Base-by-base conservation (phyloP, 2,329 filamentous ascomycete genomes). In the Fusarium temperatum region DNA sequence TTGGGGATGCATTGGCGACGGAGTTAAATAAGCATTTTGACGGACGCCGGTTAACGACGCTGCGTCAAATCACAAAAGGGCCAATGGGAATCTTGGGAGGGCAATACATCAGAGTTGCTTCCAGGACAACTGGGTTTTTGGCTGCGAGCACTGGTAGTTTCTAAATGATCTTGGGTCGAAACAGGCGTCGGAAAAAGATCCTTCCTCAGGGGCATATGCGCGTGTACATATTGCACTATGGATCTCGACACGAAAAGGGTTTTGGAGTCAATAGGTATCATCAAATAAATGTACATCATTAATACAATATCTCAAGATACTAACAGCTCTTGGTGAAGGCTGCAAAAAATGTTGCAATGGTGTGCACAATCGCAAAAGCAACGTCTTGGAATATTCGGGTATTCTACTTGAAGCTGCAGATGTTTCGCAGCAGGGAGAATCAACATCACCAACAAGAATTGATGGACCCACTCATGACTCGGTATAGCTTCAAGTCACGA, bases 11-110 rank as follows among this genome's bases (percentile, higher is more conserved):
- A 44, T 42, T n/a, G 59, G 57, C 47, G 32, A 51, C 18, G 63
- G 67, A 62, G 67, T 74, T 74, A 41, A 39, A 55, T 48, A 10
- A 63, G 47, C 47, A 64, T 58, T 28, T 62, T 74, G 35, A 59
- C 38, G 68, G 51, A 57, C 42, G 26, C 61, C 17, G 53, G 44
- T 28, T 39, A 63, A 54, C 48, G 62, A 41, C 55, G 60, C 32
- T 50, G 55, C 39, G 47, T 26, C 44, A 50, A 24, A 44, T 50
- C 51, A 42, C 48, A 38, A 42, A 30, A 57, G 48, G 59, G 20
- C 20, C 30, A 47, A 60, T 45, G 24, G 42, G n/a, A 36, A 41
- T 39, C 35, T 44, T 42, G 55, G 65, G 30, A 63, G 18, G 30
- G 41, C 41, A 47, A 64, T n/a, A 42, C 55, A 35, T 56, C 44